Evolutionary conservation across 2,329 filamentous ascomycete genomes (phyloP), one percentile per base, ranked within the genome.

Genomic region (Dactylellina haptotyla): DNA sequence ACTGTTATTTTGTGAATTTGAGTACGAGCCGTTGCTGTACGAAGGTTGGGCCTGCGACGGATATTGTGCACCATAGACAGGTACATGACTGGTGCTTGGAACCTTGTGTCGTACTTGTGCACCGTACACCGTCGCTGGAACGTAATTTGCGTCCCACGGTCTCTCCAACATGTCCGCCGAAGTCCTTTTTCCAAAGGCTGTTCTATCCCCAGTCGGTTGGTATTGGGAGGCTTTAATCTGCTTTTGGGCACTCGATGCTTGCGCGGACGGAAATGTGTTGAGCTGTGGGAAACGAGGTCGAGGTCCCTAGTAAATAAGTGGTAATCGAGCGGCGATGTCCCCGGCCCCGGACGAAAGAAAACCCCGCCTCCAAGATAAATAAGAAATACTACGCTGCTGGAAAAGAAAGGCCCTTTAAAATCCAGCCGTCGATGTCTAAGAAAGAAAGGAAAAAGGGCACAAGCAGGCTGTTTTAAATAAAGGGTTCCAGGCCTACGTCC

Each of bases 121-220:
- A 58, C 69, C 69, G 51, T 73, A 73, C 61, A 56, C 53, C 61
- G 69, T 62, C 61, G 69, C 69, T 73, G 69, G 69, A 73, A 66
- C 61, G 69, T 73, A 73, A 62, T 66, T 73, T 56, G 61, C 69
- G 69, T 73, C 69, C 69, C 69, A 73, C 69, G 69, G 69, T 73
- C 69, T 73, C 69, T 73, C 69, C 69, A 73, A 73, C 69, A 73
- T 73, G 61, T 66, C 69, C 69, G 53, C 66, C 54, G 10, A 50
- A 39, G n/a, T n/a, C n/a, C n/a, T 63, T 63, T 20, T 65, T 61
- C 67, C 61, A 73, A 65, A 61, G 46, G 48, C 51, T 37, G 53
- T 23, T 61, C 69, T 54, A 51, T 63, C 67, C 58, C 67, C 67
- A 64, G 67, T 57, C 34, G 51, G 56, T 45, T 39, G 30, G 32